Evolutionary conservation across 257 asterid genomes (phyloP).

Genomic region (Fraxinus pennsylvanica): DNA sequence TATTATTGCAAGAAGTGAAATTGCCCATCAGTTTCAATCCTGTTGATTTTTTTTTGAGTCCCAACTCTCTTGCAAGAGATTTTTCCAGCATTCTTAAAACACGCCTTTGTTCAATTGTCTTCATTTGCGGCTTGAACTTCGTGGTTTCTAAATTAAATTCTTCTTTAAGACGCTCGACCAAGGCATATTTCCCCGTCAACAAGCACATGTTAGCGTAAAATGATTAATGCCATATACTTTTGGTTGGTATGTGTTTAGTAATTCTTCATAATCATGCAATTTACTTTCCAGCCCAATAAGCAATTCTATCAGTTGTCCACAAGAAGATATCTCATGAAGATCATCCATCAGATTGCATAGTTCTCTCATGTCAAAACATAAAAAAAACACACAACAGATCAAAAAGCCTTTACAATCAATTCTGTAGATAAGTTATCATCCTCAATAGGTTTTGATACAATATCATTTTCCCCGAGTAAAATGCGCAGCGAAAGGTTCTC

Average conservation of each 20-base stretch:
- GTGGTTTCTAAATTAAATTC: constrained; percentile 32
- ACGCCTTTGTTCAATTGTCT: constrained; percentile 53
- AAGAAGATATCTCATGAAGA: constrained; percentile 48
- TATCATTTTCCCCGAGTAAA: constrained; percentile 47
- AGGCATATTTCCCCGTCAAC: constrained; percentile 49
- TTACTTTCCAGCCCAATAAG: constrained; percentile 38
- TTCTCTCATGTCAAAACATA: constrained; percentile 62
- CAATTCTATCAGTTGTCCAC: constrained; percentile 41
- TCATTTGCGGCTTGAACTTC: constrained; percentile 47
- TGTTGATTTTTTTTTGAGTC: constrained; percentile 66
- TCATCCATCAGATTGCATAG: constrained; percentile 45
- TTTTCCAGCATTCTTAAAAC: constrained; percentile 72
- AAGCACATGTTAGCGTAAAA: constrained; percentile 11
- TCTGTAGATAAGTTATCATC: constrained; percentile 55
- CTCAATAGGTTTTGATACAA: constrained; percentile 45
- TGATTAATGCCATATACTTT: not conserved
- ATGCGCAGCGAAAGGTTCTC: constrained; percentile 55
- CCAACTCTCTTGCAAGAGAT: constrained; percentile 72
- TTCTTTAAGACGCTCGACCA: constrained; percentile 42
- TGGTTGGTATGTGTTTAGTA: constrained; percentile 27
- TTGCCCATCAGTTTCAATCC: constrained; percentile 36
- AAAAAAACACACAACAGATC: constrained; percentile 58
- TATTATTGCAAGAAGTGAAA: too few species aligned
- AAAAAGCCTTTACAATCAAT: constrained; percentile 57
- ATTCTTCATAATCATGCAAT: constrained; percentile 58